Base-by-base conservation (phyloP, 1,284 basidiomycete genomes). In the Apiotrichum porosum region DNA sequence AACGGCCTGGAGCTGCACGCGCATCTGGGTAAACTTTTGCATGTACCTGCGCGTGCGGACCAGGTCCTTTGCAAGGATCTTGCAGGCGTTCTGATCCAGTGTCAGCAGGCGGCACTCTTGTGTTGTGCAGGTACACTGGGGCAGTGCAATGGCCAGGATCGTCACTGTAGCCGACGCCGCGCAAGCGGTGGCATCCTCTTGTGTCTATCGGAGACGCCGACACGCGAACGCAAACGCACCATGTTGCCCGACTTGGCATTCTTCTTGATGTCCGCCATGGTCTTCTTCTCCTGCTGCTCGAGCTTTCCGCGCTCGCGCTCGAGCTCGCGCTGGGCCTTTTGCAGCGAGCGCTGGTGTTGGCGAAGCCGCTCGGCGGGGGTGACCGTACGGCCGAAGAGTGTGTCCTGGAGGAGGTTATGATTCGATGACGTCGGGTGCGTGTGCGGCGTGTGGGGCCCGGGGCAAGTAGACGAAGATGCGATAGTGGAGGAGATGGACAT, bases 1-100 rank as follows among this genome's bases (percentile, higher is more conserved):
- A 37, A 99, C 91, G 6, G 94, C 95, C 73, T 99, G 95, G 1
- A 99, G 80, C 68, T 98, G 95, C 1, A 95, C 98, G 52, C 89
- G 82, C 94, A 98, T 98, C 69, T 94, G 90, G 65, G 97, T 91
- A 77, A 98, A 98, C 72, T 97, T 98, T 73, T 97, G 92, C 26
- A 95, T 81, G 69, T 98, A 97, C 65, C 88, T 81, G 42, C 95
- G 80, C 21, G 94, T 97, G 56, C 95, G 81, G 56, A 98, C 92
- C 49, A 99, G 84, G 69, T 99, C 95, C 72, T 95, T 97, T 31
- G 95, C 95, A 86, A 97, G 95, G 54, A 98, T 87, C 78, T 97
- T 98, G 79, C 93, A 97, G 13, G 91, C 90, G 71, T 90, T 91
- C 91, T 95, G 68, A n/a, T 6, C 8, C 26, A 28, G 6, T 2